Evolutionary conservation across 2,329 filamentous ascomycete species (phyloP).

Genomic region (Aspergillus quadrilineatus): DNA sequence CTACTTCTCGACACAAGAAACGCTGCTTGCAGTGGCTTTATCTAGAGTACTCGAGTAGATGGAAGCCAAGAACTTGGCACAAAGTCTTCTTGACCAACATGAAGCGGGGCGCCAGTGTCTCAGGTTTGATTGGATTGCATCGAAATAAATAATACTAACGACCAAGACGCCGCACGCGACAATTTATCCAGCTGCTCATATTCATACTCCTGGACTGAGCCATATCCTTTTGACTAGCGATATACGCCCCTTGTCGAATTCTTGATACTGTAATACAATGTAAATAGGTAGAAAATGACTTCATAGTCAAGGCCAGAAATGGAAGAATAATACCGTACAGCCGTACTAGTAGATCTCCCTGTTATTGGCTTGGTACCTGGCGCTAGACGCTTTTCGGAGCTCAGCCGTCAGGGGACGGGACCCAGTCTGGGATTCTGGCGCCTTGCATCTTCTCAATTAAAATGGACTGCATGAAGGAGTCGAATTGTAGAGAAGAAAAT

Average conservation of each 20-base stretch:
- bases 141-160: not conserved
- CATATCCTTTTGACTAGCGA: too few relatives aligned
- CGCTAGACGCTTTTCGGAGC: constrained; percentile 3
- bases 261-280: too few relatives aligned
- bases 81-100: constrained; percentile 1
- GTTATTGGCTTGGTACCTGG: constrained; percentile 6
- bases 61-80: not conserved
- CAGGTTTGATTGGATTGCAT: constrained; percentile 8
- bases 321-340: not conserved
- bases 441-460: constrained; percentile 5
- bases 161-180: constrained; percentile 4
- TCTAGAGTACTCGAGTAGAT: not conserved
- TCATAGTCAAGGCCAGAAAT: not conserved
- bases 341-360: not conserved
- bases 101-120: constrained; percentile 7
- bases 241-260: too few relatives aligned
- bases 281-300: too few relatives aligned
- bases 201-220: too few relatives aligned
- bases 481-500: not conserved
- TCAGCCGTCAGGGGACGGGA: not conserved
- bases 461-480: not conserved
- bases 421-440: not conserved
- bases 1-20: too few relatives aligned
- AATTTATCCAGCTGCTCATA: not conserved
- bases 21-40: not conserved